Conservation (phyloP, 2,329 filamentous ascomycete species). For the Aotearoamyces nothofagi region DNA sequence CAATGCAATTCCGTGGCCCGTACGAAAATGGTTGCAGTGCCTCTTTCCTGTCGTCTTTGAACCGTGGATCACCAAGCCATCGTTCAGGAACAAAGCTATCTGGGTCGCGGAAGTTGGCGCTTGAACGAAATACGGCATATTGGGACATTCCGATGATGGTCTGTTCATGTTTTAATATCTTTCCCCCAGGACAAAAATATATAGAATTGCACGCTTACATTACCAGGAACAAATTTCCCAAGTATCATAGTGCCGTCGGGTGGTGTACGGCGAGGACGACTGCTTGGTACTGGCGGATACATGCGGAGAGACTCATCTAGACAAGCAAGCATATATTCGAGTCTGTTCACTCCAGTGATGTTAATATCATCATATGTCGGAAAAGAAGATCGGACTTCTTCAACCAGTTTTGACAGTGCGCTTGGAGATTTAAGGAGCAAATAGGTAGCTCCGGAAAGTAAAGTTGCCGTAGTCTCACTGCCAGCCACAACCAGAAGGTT, state of each 20-base stretch:
- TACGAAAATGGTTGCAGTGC: conserved; percentile 8
- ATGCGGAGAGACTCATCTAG: too few species aligned
- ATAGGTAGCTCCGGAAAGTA: conserved; percentile 22
- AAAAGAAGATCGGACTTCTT: too few species aligned
- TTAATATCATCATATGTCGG: too few species aligned
- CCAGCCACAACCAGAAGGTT: conserved; percentile 21
- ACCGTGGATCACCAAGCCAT: conserved; percentile 4
- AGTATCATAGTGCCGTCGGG: conserved; percentile 26
- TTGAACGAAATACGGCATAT: conserved; percentile 1
- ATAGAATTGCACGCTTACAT: too few species aligned
- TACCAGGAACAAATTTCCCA: conserved; percentile 28
- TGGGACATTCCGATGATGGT: neutral
- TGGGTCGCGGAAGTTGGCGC: conserved; percentile 2
- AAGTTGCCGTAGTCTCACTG: conserved; percentile 24
- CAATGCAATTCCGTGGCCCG: conserved; percentile 9
- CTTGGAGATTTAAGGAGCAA: conserved; percentile 6
- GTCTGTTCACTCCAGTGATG: too few species aligned
- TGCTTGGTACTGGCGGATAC: conserved; percentile 27
- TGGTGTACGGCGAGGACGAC: conserved; percentile 28
- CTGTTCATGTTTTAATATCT: neutral
- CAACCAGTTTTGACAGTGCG: too few species aligned
- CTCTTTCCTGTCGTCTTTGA: conserved; percentile 22
- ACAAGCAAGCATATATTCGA: too few species aligned
- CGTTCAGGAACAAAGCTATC: conserved; percentile 2
- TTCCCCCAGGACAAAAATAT: too few species aligned